Base-by-base conservation (phyloP, 441 rosid species). In the Jatropha multifida region DNA sequence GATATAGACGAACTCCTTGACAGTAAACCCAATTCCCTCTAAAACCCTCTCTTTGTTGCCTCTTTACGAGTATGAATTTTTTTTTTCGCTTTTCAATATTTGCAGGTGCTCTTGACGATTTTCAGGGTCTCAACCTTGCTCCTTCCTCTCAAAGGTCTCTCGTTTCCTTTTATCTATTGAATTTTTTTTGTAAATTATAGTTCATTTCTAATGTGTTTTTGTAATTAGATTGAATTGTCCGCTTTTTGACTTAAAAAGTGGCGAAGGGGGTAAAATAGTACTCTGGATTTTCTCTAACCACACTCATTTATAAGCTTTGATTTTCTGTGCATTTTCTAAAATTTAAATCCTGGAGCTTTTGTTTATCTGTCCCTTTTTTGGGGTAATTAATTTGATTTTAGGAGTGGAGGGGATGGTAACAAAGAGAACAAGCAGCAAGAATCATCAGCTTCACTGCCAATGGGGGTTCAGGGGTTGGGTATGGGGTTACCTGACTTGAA, bases 71-170 rank as follows among this genome's bases (percentile, higher is more conserved):
- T 41, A 49, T 37, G 42, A 26, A 26, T 38, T 48, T 48, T 18
- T 37, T 37, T 44, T 40, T 41, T 40, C 37, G 14, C 49, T 41
- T 75, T 65, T 72, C 49, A 65, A 52, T 75, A 56, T 49, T 79
- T 80, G 68, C 88, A 95, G 99, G 97, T 79, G 99, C 97, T 77
- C 88, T 95, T 90, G 96, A 90, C 81, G 99, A 95, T 89, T 93
- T 95, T 85, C 92, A 90, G 85, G 86, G 74, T 85, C 93, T 95
- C 82, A 90, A 90, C 74, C 90, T 95, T 6, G 75, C 83, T 60
- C 76, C 86, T 71, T 67, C 87, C 41, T 64, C 88, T 81, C 93
- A 74, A 80, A 86, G 86, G 95, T 90, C 55, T 58, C 46, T 37
- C 37, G 62, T n/a, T 48, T 42, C 27, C 6, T 17, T 51, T 15